Percentiles rank a stretch among this genome's conserved stretches.
These are phyloP conservation scores for Fraxinus paxiana DNA, from an alignment of 305 asterid genomes.

Conservation along the genomic window DNA sequence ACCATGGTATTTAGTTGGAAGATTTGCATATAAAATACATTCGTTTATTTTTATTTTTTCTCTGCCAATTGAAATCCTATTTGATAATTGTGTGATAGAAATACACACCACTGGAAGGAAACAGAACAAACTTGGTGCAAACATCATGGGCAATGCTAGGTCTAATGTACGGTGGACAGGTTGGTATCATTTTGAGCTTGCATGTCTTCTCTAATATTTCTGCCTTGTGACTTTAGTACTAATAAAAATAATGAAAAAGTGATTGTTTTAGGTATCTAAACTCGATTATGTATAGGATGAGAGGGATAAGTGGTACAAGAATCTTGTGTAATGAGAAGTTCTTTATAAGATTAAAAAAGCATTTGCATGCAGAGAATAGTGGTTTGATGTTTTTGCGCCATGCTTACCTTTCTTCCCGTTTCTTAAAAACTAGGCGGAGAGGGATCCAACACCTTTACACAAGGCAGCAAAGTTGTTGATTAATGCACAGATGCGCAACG, in stretches of 20 bases:
- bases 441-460: constrained; percentile 66
- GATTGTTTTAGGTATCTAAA: neutral
- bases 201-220: neutral
- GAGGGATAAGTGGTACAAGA: neutral
- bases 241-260: neutral
- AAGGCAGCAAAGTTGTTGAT: constrained; percentile 70
- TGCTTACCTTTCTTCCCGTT: neutral
- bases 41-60: neutral
- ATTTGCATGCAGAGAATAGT: neutral
- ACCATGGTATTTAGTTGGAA: constrained; percentile 47
- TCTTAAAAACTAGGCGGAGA: constrained; percentile 41
- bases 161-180: constrained; percentile 70
- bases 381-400: neutral
- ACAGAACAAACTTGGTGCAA: constrained; percentile 67
- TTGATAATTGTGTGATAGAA: constrained; percentile 36
- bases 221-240: neutral
- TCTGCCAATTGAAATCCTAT: neutral
- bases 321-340: neutral
- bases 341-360: neutral
- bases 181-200: constrained; percentile 4
- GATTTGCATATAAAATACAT: neutral
- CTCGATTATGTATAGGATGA: neutral
- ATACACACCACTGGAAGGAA: constrained; percentile 69
- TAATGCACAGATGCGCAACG: constrained; percentile 70
- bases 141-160: constrained; percentile 93